Evolutionary conservation across 352 stramenopile genomes (phyloP).

Genomic region (Pythium aquatile): DNA sequence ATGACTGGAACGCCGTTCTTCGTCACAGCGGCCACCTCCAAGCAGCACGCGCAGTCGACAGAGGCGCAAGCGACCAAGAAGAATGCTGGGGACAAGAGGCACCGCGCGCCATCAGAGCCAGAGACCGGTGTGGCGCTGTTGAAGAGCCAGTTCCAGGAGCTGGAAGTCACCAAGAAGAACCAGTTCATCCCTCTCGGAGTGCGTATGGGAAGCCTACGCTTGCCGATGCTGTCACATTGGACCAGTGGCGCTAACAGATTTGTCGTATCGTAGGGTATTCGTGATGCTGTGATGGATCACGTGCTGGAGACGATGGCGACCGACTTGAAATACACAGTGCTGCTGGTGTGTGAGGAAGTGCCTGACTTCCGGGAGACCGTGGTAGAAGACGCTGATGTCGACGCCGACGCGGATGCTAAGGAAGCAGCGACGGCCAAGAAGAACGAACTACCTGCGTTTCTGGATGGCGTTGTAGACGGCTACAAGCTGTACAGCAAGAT

Average conservation of each 20-base stretch:
- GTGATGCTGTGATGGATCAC: slow-evolving; percentile 63
- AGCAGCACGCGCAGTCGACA: slow-evolving; percentile 13
- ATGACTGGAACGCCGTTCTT: slow-evolving; percentile 61
- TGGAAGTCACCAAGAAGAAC: slow-evolving; percentile 35
- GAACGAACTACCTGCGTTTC: slow-evolving; percentile 30
- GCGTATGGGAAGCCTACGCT: slow-evolving; percentile 15
- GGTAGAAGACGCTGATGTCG: slow-evolving; percentile 2
- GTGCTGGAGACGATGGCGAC: slow-evolving; percentile 55
- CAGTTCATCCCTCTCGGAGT: slow-evolving; percentile 48
- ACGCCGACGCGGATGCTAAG: background rate
- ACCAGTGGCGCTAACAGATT: background rate
- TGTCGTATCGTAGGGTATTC: slow-evolving; percentile 42
- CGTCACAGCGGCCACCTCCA: slow-evolving; percentile 36
- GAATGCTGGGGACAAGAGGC: slow-evolving; percentile 28
- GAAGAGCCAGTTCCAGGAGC: slow-evolving; percentile 37
- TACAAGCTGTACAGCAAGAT: slow-evolving; percentile 53
- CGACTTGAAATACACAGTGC: slow-evolving; percentile 62
- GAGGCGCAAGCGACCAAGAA: slow-evolving; percentile 6
- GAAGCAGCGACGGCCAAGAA: background rate
- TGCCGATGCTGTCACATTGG: background rate
- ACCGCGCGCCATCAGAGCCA: slow-evolving; percentile 14
- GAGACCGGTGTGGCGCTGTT: slow-evolving; percentile 27
- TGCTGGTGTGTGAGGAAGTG: slow-evolving; percentile 75
- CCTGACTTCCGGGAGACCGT: slow-evolving; percentile 34
- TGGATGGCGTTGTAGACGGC: slow-evolving; percentile 31